These are phyloP conservation scores for Ophiostoma quercus DNA, from an alignment of 2,329 filamentous ascomycete species.

Conservation along the genomic window DNA sequence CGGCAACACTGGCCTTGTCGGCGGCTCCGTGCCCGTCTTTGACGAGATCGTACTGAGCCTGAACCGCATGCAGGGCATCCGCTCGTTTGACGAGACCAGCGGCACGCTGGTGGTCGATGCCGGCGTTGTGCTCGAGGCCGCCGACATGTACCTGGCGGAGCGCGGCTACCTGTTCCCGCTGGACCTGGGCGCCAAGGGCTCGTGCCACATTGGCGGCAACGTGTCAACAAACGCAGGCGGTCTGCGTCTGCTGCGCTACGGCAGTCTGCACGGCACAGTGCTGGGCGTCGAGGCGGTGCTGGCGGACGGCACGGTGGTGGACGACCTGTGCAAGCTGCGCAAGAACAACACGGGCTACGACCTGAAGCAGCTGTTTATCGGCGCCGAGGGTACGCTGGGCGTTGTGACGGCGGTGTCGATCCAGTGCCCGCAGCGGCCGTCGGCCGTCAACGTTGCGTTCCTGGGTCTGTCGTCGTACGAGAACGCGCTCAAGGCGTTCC, in stretches of 20 bases:
- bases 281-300: constrained; percentile 90
- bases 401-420: constrained; percentile 89
- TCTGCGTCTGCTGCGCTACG: constrained; percentile 82
- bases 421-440: constrained; percentile 78
- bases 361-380: constrained; percentile 93
- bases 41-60: constrained; percentile 96
- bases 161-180: constrained; percentile 86
- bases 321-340: constrained; percentile 79
- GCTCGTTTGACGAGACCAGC: constrained; percentile 87
- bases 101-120: constrained; percentile 87
- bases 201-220: constrained; percentile 93
- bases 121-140: constrained; percentile 83
- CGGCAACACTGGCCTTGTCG: constrained; percentile 92
- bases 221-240: constrained; percentile 94
- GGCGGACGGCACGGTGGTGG: constrained; percentile 84
- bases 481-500: constrained; percentile 78
- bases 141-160: constrained; percentile 79
- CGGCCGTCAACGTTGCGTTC: constrained; percentile 90
- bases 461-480: constrained; percentile 89
- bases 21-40: constrained; percentile 92
- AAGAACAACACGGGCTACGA: constrained; percentile 99
- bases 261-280: constrained; percentile 87
- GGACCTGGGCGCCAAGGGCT: constrained; percentile 96
- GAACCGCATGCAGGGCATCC: constrained; percentile 82
- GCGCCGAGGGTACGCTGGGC: constrained; percentile 88